phyloP scores from a whole-genome alignment of 345 rosid genomes.

The Brassica juncea region DNA sequence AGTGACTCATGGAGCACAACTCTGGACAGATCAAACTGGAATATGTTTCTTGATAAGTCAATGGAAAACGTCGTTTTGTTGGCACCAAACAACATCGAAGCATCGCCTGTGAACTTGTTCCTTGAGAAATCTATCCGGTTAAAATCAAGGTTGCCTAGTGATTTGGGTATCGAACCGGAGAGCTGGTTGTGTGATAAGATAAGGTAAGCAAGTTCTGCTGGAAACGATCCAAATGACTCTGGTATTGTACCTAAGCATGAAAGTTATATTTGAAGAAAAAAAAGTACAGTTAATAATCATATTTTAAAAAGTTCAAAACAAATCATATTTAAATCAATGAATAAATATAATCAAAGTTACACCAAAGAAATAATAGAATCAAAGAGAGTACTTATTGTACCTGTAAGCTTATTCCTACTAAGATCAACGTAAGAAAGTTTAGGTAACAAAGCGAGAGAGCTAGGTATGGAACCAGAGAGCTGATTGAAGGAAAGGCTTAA shows the following conservation, averaged over 20 bases:
- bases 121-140: conserved; percentile 55
- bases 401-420: not conserved
- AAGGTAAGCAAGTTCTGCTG: conserved; percentile 38
- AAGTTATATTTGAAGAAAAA: not conserved
- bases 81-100: conserved; percentile 53
- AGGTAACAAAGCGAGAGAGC: not conserved
- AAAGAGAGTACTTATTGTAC: not conserved
- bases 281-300: not conserved
- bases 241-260: conserved; percentile 51
- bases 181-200: conserved; percentile 67
- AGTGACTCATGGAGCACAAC: conserved; percentile 46
- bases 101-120: conserved; percentile 64
- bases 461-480: not conserved
- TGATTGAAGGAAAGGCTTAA: not conserved
- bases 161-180: conserved; percentile 60
- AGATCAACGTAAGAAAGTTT: not conserved
- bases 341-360: no score
- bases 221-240: conserved; percentile 54
- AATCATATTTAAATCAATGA: no score
- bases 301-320: no score
- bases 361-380: not conserved
- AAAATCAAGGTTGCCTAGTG: conserved; percentile 53
- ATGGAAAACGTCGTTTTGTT: conserved; percentile 36
- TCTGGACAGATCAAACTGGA: conserved; percentile 57
- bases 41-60: conserved; percentile 65